Evolutionary conservation across 139 green algal species (phyloP).

Genomic region (Marvania coccoides): DNA sequence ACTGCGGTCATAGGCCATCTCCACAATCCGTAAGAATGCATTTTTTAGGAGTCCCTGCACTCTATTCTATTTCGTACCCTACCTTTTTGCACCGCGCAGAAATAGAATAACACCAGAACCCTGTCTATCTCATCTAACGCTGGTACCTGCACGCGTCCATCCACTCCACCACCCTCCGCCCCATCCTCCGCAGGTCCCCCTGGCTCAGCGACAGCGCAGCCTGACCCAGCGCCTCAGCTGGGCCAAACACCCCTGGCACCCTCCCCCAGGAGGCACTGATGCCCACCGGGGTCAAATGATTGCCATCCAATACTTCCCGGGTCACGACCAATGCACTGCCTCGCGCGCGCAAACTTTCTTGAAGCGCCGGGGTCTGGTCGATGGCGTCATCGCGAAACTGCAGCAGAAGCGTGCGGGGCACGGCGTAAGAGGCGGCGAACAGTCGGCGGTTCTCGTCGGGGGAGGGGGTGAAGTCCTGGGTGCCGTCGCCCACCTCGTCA

Average conservation of each 20-base stretch:
- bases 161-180: background rate
- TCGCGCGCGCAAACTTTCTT: conserved; percentile 34
- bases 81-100: too few species aligned
- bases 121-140: too few species aligned
- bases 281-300: conserved; percentile 4
- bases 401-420: conserved; percentile 76
- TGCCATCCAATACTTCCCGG: background rate
- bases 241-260: conserved; percentile 1
- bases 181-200: background rate
- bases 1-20: too few species aligned
- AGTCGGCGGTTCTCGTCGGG: conserved; percentile 61
- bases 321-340: background rate
- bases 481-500: conserved; percentile 63
- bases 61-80: too few species aligned
- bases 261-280: background rate
- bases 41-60: too few species aligned
- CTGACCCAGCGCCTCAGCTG: conserved; percentile 2
- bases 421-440: conserved; percentile 24
- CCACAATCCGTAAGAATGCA: too few species aligned
- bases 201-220: background rate
- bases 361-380: conserved; percentile 70
- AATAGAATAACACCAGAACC: too few species aligned
- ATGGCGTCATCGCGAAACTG: conserved; percentile 78
- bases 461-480: conserved; percentile 66
- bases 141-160: too few species aligned